Conservation (phyloP, 2,329 filamentous ascomycete genomes). For the Beauveria sp. region DNA sequence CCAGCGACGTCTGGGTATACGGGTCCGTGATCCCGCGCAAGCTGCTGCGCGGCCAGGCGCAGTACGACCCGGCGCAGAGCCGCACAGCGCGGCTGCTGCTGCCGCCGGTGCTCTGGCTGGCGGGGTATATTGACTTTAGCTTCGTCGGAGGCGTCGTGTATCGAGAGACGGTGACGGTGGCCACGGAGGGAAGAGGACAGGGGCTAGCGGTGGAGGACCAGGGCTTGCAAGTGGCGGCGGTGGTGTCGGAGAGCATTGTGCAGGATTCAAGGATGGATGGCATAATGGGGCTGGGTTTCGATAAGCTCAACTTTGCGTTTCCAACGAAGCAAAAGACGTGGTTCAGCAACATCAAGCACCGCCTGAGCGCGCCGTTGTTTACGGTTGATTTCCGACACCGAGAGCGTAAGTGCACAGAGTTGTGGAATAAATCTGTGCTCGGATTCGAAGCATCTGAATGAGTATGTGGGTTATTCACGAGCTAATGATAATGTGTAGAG, state of each 20-base stretch:
- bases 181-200: slow-evolving; percentile 14
- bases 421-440: too few relatives aligned
- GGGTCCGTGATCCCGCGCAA: slow-evolving; percentile 31
- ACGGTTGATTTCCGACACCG: slow-evolving; percentile 58
- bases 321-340: slow-evolving; percentile 37
- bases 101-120: slow-evolving; percentile 30
- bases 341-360: slow-evolving; percentile 25
- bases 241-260: slow-evolving; percentile 33
- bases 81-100: slow-evolving; percentile 28
- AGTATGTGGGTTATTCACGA: too few relatives aligned
- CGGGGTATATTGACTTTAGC: slow-evolving; percentile 37
- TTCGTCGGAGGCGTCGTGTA: slow-evolving; percentile 36
- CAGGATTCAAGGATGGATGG: slow-evolving; percentile 34
- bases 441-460: too few relatives aligned
- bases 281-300: slow-evolving; percentile 37
- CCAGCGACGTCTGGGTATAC: slow-evolving; percentile 39
- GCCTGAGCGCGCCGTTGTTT: slow-evolving; percentile 40
- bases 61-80: slow-evolving; percentile 31
- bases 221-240: slow-evolving; percentile 34
- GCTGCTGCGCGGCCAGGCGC: slow-evolving; percentile 29
- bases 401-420: slow-evolving; percentile 14
- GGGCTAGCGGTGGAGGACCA: slow-evolving; percentile 31
- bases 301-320: slow-evolving; percentile 32
- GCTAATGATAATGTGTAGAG: slow-evolving; percentile 28
- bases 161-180: slow-evolving; percentile 30